Conservation (phyloP, 176 grass and related monocot genomes). For the Dactylis glomerata region DNA sequence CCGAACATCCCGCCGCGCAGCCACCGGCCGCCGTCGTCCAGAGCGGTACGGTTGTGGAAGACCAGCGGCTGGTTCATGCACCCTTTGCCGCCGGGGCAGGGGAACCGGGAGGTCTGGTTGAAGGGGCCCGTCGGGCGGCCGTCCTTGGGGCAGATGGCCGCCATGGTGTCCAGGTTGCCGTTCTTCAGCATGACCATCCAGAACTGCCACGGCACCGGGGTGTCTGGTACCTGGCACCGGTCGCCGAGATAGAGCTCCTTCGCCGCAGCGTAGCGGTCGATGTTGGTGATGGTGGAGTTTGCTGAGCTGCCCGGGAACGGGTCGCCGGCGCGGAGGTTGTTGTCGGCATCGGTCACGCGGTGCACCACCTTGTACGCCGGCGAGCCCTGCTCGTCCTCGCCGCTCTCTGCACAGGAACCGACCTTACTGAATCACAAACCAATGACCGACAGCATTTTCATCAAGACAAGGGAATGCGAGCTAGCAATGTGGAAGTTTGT, state of each 20-base stretch:
- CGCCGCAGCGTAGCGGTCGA: constrained; percentile 55
- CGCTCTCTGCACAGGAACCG: neutral
- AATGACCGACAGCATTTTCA: neutral
- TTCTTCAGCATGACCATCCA: constrained; percentile 99
- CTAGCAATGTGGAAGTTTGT: neutral
- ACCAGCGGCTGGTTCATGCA: constrained; percentile 98
- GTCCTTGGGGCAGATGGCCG: constrained; percentile 62
- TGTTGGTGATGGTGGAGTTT: constrained; percentile 14
- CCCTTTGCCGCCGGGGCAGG: constrained; percentile 68
- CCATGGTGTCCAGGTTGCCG: constrained; percentile 80
- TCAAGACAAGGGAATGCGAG: neutral
- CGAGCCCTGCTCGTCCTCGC: constrained; percentile 19
- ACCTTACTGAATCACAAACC: neutral
- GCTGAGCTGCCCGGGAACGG: constrained; percentile 22
- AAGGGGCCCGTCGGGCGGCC: constrained; percentile 64
- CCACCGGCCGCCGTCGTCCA: constrained; percentile 20
- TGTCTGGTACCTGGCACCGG: constrained; percentile 59
- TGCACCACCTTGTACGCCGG: constrained; percentile 45
- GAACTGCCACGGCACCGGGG: constrained; percentile 69
- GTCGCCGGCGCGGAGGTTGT: constrained; percentile 51
- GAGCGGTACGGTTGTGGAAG: constrained; percentile 68
- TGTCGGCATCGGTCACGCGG: constrained; percentile 63
- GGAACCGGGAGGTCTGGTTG: constrained; percentile 57
- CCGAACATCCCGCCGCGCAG: constrained; percentile 64
- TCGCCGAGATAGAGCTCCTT: constrained; percentile 85